Evolutionary conservation across 2,329 filamentous ascomycete species (phyloP), one percentile per base, ranked within the genome.

Genomic region (Zasmidium cellare): DNA sequence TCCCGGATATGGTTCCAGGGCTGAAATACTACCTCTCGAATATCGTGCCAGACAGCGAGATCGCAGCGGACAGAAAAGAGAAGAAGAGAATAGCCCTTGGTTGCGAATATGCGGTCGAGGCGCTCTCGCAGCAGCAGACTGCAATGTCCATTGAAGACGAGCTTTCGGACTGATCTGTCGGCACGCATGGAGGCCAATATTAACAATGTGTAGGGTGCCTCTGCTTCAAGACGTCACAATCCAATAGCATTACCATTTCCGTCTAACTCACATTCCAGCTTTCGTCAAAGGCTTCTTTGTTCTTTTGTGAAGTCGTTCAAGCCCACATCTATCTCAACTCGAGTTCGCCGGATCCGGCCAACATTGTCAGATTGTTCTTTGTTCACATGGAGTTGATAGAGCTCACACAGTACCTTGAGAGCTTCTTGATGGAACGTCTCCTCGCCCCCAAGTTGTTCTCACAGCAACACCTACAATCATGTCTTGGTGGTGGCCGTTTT

Each of bases 1-100:
- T 84, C 2, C 85, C 87, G 0, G 84, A 87, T 57, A 82, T 97
- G 61, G 85, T 87, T 3, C 84, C 84, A 56, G 90, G 90, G 0
- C 69, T 97, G 63, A 86, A 89, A 60, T 96, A 88, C 74, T 94
- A 96, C 70, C 69, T 97, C 53, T 84, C 85, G 69, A 92, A 89
- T 71, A 83, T 88, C 46, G 82, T 97, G 16, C 79, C 83, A 3
- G 89, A 87, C 71, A 88, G 87, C 0, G 83, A 85, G 2, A 71
- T 79, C 25, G 74, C 74, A 3, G 75, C 75, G 31, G 76, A 72
- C n/a, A 78, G 77, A 58, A 74, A 75, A 48, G 84, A 87, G 65
- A 77, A 73, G 63, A 81, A 80, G 55, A 72, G 78, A 14, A 75
- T 87, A 1, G 72, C 69, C 59, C 76, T 75, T 69, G 80, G 76